Conservation (phyloP, 1,139 yeast species). For the Hyphopichia burtonii region DNA sequence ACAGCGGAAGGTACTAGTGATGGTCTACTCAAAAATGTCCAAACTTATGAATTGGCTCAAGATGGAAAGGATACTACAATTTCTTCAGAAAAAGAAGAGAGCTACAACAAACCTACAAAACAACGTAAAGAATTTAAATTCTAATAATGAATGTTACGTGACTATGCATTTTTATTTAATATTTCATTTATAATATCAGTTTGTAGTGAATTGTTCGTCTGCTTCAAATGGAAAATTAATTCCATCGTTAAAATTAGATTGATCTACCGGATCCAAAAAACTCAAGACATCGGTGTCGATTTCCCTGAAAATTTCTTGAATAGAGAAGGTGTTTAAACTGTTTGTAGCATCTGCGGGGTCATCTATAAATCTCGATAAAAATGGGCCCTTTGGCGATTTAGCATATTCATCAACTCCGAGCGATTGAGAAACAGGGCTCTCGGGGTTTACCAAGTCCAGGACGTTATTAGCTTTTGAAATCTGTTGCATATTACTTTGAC, state of each 20-base stretch:
- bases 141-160: slow-evolving; percentile 5
- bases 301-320: slow-evolving; percentile 32
- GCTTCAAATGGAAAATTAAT: neutral
- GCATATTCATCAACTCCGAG: neutral
- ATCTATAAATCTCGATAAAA: slow-evolving; percentile 4
- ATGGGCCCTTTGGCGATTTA: neutral
- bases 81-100: slow-evolving; percentile 7
- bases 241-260: slow-evolving; percentile 11
- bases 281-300: slow-evolving; percentile 30
- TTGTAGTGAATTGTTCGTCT: neutral
- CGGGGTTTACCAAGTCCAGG: neutral
- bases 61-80: slow-evolving; percentile 2
- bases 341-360: slow-evolving; percentile 1
- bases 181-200: too few relatives aligned
- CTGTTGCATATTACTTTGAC: neutral
- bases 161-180: too few relatives aligned
- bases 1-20: slow-evolving; percentile 11
- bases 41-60: slow-evolving; percentile 17
- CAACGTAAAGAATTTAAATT: slow-evolving; percentile 12
- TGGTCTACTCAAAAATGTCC: slow-evolving; percentile 13
- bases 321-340: slow-evolving; percentile 9
- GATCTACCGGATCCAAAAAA: slow-evolving; percentile 28
- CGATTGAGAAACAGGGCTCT: neutral
- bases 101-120: neutral
- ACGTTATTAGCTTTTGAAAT: neutral